Base-by-base conservation (phyloP, 2,329 filamentous ascomycete genomes). In the Neonectria faginata region DNA sequence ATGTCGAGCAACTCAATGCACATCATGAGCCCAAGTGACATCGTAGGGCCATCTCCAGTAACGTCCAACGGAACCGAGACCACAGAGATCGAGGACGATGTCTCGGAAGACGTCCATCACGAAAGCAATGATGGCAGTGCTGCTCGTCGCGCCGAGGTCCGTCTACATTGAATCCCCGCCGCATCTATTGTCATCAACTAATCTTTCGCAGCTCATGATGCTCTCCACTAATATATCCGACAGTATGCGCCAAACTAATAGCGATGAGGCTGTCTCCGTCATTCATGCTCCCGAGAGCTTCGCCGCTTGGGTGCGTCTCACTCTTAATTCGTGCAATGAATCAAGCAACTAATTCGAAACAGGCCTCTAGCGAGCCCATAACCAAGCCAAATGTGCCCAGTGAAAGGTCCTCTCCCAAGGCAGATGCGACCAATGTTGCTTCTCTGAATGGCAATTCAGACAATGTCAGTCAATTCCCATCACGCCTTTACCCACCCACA, bases 261-360 rank as follows among this genome's bases (percentile, higher is more conserved):
- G 89, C 66, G 93, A 97, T 69, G 93, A 94, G 70, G 91, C 93
- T 25, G 86, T 93, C 57, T 97, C 94, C 1, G 94, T 97, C 59
- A 97, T 97, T 70, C 94, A 97, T 83, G 93, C 92, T 16, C 94
- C 94, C 0, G 86, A 93, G 68, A 92, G 91, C 66, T 97, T 96
- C 78, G 86, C 88, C 60, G 88, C 88, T 71, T 97, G 96, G 87
- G 92, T 96, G 78, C 75, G 87, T 45, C 50, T 48, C 22, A 4
- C 12, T 20, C 41, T 51, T 25, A 18, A n/a, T 16, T 7, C 12
- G 12, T 44, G 8, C 22, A 16, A 48, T n/a, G 8, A 29, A 29
- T 27, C 22, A 42, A 20, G 8, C 12, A 31, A 29, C 57, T 64
- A 22, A 64, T 47, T 44, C 31, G 25, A 8, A 27, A 16, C 57